Evolutionary conservation across 805 yeast species (phyloP).

Genomic region (Metschnikowia henanensis): DNA sequence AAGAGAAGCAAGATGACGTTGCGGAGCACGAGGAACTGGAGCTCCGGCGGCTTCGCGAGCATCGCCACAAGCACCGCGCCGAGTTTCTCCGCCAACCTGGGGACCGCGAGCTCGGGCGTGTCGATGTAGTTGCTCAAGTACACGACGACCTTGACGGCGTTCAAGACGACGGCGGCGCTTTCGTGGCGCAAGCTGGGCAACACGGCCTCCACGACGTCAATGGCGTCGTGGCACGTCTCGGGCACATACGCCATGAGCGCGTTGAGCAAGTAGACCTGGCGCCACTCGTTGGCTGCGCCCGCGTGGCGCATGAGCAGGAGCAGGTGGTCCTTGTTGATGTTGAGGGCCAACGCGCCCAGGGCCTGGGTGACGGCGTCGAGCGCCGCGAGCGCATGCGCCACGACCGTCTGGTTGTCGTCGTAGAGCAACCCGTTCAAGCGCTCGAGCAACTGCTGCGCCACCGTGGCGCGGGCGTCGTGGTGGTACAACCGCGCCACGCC

Average conservation of each 20-base stretch:
- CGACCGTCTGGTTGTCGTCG: slow-evolving; percentile 60
- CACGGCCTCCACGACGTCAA: slow-evolving; percentile 59
- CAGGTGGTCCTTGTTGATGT: slow-evolving; percentile 50
- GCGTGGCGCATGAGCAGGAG: slow-evolving; percentile 34
- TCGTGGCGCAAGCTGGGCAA: slow-evolving; percentile 77
- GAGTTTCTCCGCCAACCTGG: slow-evolving; percentile 53
- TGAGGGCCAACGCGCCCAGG: slow-evolving; percentile 48
- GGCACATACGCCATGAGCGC: slow-evolving; percentile 73
- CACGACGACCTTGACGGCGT: slow-evolving; percentile 68
- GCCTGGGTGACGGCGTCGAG: slow-evolving; percentile 63
- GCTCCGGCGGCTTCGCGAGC: slow-evolving; percentile 74
- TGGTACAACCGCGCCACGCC: slow-evolving; percentile 69
- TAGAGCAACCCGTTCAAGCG: slow-evolving; percentile 52
- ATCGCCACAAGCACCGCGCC: slow-evolving; percentile 70
- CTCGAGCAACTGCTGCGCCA: slow-evolving; percentile 43
- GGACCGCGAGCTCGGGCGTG: slow-evolving; percentile 53
- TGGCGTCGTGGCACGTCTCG: slow-evolving; percentile 62
- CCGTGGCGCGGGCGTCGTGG: slow-evolving; percentile 47
- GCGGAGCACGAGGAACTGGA: slow-evolving; percentile 79
- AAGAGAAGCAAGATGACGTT: slow-evolving; percentile 75
- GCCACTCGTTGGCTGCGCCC: slow-evolving; percentile 61
- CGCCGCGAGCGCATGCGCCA: slow-evolving; percentile 70
- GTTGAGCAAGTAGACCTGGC: slow-evolving; percentile 64
- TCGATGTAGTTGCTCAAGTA: slow-evolving; percentile 73
- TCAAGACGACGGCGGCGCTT: slow-evolving; percentile 78